Conservation (phyloP, 768 basidiomycete species). For the Sarcomyxa edulis region DNA sequence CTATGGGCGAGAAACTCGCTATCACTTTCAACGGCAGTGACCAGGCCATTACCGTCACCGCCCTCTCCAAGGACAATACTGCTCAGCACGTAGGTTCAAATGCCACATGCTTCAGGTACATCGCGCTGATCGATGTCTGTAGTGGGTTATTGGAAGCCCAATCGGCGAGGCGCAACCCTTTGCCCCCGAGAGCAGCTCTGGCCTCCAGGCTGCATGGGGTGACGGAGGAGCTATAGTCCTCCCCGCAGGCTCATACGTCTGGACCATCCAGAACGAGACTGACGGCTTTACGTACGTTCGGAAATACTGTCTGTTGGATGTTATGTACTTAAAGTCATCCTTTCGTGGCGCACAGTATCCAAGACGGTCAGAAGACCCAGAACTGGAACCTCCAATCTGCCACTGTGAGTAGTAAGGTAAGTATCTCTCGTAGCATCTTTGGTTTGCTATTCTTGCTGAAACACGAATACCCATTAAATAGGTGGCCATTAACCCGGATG, state of each 20-base stretch:
- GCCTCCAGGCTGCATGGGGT: constrained; percentile 12
- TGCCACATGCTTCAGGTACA: background rate
- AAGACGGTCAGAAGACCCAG: constrained; percentile 10
- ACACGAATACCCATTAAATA: too few species aligned
- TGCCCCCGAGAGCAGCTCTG: constrained; percentile 1
- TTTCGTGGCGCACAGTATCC: constrained; percentile 6
- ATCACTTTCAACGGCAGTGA: constrained; percentile 11
- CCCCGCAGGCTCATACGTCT: constrained; percentile 9
- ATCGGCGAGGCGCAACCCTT: constrained; percentile 4
- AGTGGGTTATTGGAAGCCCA: constrained; percentile 6
- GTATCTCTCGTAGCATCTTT: constrained; percentile 7
- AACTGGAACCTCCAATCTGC: constrained; percentile 9
- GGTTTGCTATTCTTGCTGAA: too few species aligned
- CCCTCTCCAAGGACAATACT: background rate
- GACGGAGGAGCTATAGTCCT: constrained; percentile 5
- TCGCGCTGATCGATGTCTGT: background rate
- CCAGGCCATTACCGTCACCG: constrained; percentile 3
- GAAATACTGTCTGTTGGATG: background rate
- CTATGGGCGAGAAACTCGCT: constrained; percentile 7
- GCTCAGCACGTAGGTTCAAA: constrained; percentile 6
- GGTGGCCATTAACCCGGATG: too few species aligned
- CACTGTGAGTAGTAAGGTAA: constrained; percentile 4
- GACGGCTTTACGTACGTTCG: constrained; percentile 1
- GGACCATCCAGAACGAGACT: constrained; percentile 6
- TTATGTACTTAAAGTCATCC: background rate